These are phyloP conservation scores for Huiozyma sinensis DNA, from an alignment of 805 yeast species.

Conservation along the genomic window DNA sequence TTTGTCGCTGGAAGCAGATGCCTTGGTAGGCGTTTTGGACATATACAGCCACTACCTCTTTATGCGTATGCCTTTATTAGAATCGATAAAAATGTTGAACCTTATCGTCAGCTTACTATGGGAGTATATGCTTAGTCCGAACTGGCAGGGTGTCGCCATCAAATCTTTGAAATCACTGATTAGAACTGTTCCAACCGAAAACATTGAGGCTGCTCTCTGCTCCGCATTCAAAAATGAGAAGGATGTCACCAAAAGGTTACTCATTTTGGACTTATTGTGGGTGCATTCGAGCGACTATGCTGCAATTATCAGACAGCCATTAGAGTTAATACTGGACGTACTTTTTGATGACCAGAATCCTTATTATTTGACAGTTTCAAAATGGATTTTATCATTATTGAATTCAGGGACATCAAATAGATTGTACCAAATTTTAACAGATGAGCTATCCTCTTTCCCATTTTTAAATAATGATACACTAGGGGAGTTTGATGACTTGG, in stretches of 20 bases:
- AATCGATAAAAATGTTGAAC: conserved; percentile 16
- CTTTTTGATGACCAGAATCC: conserved; percentile 36
- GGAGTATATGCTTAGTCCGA: conserved; percentile 39
- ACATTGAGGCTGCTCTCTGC: conserved; percentile 66
- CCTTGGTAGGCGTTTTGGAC: conserved; percentile 23
- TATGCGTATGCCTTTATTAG: conserved; percentile 17
- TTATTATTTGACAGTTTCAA: conserved; percentile 32
- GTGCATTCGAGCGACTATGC: conserved; percentile 41
- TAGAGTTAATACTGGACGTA: conserved; percentile 60
- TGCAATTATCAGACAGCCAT: conserved; percentile 42
- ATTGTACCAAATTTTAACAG: conserved; percentile 47
- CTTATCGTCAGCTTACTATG: conserved; percentile 38
- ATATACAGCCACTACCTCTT: conserved; percentile 25
- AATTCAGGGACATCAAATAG: conserved; percentile 48
- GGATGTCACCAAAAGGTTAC: conserved; percentile 33
- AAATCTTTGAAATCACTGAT: conserved; percentile 53
- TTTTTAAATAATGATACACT: conserved; percentile 26
- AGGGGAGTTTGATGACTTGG: conserved; percentile 46
- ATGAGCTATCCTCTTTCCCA: conserved; percentile 38
- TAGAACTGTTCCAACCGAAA: conserved; percentile 37
- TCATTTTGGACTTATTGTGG: conserved; percentile 64
- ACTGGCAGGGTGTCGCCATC: conserved; percentile 60
- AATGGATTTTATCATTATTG: conserved; percentile 39
- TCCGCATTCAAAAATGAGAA: conserved; percentile 37
- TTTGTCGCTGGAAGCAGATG: conserved; percentile 3